Evolutionary conservation across 192 early-diverging fungal species (phyloP), one percentile per base, ranked within the genome.

Genomic region (Diversispora epigaea): DNA sequence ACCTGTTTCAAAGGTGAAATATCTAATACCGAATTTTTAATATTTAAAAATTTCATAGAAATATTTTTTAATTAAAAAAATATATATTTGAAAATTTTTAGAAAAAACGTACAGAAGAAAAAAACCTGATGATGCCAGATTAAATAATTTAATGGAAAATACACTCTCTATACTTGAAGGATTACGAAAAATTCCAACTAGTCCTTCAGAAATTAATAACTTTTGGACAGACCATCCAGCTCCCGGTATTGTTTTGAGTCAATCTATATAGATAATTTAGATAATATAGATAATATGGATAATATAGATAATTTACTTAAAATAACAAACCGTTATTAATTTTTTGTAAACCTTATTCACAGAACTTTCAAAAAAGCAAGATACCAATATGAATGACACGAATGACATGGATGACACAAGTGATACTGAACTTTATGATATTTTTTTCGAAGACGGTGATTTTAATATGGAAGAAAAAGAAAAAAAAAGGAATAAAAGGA

Each of bases 141-240:
- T 83, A 17, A 77, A 79, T 40, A 62, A 63, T 15, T 76, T 90
- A 66, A 77, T 88, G 50, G 84, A 81, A 14, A 92, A 93, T 60
- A 77, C 84, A 1, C 91, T 89, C 71, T 63, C 82, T 0, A 85
- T 93, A 61, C 65, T 91, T 79, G 86, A 84, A 63, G 77, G 79
- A 22, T 71, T 93, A 56, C 81, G 86, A 55, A 78, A 85, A 3
- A 83, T 89, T 83, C 89, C 91, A 0, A 86, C 84, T 19, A 79
- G 83, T 4, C 76, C 68, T 43, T 81, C 78, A 9, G 85, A 86
- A 47, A 77, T 89, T 50, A 84, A 88, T 55, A 83, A 87, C 45
- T 87, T 90, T 77, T 94, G 92, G 91, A 80, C 80, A n/a, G 79
- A 78, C 3, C 83, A 85, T 71, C 87, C 86, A 25, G 77, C 78